Evolutionary conservation across 768 basidiomycete genomes (phyloP).

Genomic region (Kwoniella sp.): DNA sequence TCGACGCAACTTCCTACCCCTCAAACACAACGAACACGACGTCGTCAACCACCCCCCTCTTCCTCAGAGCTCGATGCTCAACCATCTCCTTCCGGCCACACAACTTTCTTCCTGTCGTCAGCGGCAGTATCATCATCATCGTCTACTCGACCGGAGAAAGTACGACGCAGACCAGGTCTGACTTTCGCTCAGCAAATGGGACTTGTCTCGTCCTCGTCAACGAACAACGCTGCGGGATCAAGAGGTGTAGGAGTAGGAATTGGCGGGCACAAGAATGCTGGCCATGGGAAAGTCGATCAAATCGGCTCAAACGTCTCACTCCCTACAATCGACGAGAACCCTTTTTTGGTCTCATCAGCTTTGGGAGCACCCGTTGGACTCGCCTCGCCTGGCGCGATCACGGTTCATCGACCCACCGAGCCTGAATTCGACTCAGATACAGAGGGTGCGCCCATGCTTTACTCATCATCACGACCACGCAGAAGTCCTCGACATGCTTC

Average conservation of each 20-base stretch:
- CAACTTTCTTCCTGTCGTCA: constrained; percentile 43
- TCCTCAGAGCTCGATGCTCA: constrained; percentile 4
- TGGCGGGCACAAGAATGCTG: constrained; percentile 30
- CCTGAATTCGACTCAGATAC: constrained; percentile 5
- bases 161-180: constrained; percentile 42
- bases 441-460: neutral
- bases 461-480: neutral
- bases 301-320: constrained; percentile 4
- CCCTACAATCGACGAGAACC: constrained; percentile 20
- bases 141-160: constrained; percentile 13
- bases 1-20: constrained; percentile 40
- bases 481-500: constrained; percentile 14
- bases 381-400: constrained; percentile 30
- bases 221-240: neutral
- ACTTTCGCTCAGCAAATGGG: constrained; percentile 52
- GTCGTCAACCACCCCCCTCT: constrained; percentile 5
- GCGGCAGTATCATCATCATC: constrained; percentile 6
- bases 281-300: constrained; percentile 37
- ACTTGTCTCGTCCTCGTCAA: constrained; percentile 19
- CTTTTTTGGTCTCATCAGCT: constrained; percentile 29
- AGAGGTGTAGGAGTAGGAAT: constrained; percentile 44
- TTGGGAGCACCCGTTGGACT: constrained; percentile 10
- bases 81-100: constrained; percentile 42
- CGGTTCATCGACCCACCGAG: constrained; percentile 20
- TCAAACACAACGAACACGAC: constrained; percentile 42